Base-by-base conservation (phyloP, 2,329 filamentous ascomycete species). In the Hortaea sp. region DNA sequence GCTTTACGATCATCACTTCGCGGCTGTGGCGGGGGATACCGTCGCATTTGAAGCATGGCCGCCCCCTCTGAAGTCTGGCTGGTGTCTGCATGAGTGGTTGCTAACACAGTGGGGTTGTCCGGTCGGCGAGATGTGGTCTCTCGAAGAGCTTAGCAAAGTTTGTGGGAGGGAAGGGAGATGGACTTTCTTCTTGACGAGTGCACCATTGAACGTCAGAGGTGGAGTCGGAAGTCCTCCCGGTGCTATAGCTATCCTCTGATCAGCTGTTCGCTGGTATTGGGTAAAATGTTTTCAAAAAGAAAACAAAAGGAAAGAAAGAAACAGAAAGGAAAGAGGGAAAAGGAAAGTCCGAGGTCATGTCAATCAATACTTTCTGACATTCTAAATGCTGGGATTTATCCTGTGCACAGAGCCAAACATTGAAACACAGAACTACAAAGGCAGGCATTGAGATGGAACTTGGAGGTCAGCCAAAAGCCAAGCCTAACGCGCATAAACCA, bases 51-150 rank as follows among this genome's bases (percentile, higher is more conserved):
- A 42, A 5, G 40, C 40, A 2, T 42, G 40, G 40, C 40, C 40
- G 2, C 40, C 40, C 3, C 40, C 40, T 29, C 3, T 42, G 40
- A 5, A 42, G 3, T 29, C 40, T 7, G 40, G 40, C 10, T 42
- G 40, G 40, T 42, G 40, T 30, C 5, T 42, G 40, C 40, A 42
- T 30, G 40, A 42, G 40, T 42, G 40, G 40, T 30, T 42, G 40
- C 40, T 42, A 9, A 20, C 20, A 28, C 40, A 42, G 40, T 42
- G 40, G 40, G 40, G 40, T 3, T 4, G 4, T 20, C 3, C 40
- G 2, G 29, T 42, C 5, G 40, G 40, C 10, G 40, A 42, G 40
- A 42, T 42, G 40, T 42, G 40, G 40, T 3, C 4, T 42, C 29
- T 42, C 7, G 40, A 42, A 13, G 40, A 11, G 40, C 28, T 42